phyloP scores from a whole-genome alignment of 495 filamentous ascomycete species.

The Aspergillus nidulans region DNA sequence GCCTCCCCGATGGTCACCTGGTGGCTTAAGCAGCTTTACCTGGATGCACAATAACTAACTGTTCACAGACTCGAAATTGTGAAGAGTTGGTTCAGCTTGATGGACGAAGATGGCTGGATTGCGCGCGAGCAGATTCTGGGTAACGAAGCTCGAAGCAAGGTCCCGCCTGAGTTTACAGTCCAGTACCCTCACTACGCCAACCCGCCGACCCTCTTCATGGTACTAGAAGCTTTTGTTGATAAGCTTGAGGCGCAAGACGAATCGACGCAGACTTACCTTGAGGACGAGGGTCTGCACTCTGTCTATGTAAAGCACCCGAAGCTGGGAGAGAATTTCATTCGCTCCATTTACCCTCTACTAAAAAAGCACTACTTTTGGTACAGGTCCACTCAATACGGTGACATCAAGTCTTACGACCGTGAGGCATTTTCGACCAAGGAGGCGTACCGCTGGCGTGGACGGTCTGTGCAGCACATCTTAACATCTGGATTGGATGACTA shows the following conservation, averaged over 20 bases:
- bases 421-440: constrained; percentile 81
- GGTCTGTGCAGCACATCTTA: constrained; percentile 77
- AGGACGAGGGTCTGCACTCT: constrained; percentile 38
- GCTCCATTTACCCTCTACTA: constrained; percentile 83
- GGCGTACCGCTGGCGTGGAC: constrained; percentile 93
- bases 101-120: constrained; percentile 98
- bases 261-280: constrained; percentile 20
- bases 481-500: constrained; percentile 96
- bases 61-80: constrained; percentile 69
- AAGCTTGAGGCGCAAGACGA: constrained; percentile 52
- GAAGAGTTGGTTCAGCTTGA: constrained; percentile 90
- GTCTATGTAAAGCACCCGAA: constrained; percentile 63
- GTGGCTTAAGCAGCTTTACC: neutral
- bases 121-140: constrained; percentile 94
- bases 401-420: constrained; percentile 86
- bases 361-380: constrained; percentile 93
- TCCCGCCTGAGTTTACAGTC: constrained; percentile 88
- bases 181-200: constrained; percentile 99
- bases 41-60: neutral
- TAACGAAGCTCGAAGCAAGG: constrained; percentile 90
- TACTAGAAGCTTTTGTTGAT: constrained; percentile 76
- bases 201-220: constrained; percentile 92
- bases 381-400: constrained; percentile 82
- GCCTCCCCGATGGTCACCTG: constrained; percentile 12
- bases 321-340: constrained; percentile 68